Percentiles rank a stretch among this genome's conserved stretches.
Evolutionary conservation across 2,329 filamentous ascomycete species (phyloP).

Genomic region (Cladosporium oxysporum): DNA sequence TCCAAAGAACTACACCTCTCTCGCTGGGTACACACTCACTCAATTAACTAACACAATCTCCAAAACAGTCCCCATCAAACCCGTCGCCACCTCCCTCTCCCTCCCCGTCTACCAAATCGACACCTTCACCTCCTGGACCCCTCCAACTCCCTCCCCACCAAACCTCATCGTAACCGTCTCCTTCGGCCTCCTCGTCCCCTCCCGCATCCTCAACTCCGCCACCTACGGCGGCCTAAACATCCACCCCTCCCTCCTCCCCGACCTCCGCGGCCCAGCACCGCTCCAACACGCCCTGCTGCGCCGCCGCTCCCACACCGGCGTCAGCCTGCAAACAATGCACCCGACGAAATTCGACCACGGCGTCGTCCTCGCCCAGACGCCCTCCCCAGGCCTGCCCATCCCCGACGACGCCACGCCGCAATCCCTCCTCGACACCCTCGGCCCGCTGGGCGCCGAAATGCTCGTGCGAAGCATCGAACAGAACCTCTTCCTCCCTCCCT

Average conservation of each 20-base stretch:
- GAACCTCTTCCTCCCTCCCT: constrained; percentile 59
- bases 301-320: constrained; percentile 63
- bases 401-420: constrained; percentile 49
- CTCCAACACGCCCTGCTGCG: constrained; percentile 80
- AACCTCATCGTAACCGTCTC: constrained; percentile 91
- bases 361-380: constrained; percentile 63
- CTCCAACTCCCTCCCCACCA: constrained; percentile 50
- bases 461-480: constrained; percentile 66
- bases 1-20: neutral
- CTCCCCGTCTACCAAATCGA: constrained; percentile 73
- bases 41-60: constrained; percentile 15
- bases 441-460: constrained; percentile 67
- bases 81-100: constrained; percentile 61
- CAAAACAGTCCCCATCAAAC: constrained; percentile 69
- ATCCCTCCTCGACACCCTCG: constrained; percentile 58
- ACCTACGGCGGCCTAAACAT: constrained; percentile 89
- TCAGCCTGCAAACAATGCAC: constrained; percentile 86
- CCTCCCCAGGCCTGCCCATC: constrained; percentile 56
- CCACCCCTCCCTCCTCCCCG: constrained; percentile 80
- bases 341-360: constrained; percentile 76
- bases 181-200: constrained; percentile 87
- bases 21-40: neutral
- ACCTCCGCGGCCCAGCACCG: constrained; percentile 81
- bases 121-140: constrained; percentile 81
- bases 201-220: constrained; percentile 67